A percentile compares a stretch with the other conserved stretches of the same genome.
phyloP scores from a whole-genome alignment of 1,139 yeast species.

The Yamadazyma conglobata region DNA sequence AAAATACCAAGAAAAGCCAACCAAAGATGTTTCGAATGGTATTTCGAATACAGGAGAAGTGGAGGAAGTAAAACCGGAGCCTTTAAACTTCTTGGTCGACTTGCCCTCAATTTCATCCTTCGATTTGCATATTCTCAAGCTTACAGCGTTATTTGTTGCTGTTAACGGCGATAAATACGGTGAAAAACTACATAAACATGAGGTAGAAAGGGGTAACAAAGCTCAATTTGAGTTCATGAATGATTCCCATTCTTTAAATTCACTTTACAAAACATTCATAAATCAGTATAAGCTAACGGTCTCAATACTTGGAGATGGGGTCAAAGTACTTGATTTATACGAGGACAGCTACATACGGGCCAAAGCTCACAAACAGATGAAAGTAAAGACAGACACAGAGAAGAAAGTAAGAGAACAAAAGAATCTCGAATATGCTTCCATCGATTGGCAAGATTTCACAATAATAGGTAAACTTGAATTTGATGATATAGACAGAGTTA shows the following conservation, averaged over 20 bases:
- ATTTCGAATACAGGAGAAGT: neutral
- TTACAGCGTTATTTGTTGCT: conserved; percentile 69
- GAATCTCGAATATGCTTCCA: conserved; percentile 60
- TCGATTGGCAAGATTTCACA: conserved; percentile 85
- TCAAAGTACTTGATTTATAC: conserved; percentile 31
- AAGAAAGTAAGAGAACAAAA: conserved; percentile 35
- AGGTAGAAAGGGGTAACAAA: conserved; percentile 34
- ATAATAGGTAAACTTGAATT: conserved; percentile 69
- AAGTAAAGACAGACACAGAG: conserved; percentile 20
- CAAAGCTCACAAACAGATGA: conserved; percentile 41
- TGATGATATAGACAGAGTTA: conserved; percentile 60
- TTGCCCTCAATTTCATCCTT: conserved; percentile 56
- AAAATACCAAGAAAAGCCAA: neutral
- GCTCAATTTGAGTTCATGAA: conserved; percentile 70
- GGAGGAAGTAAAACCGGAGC: conserved; percentile 7
- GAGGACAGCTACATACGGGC: conserved; percentile 57
- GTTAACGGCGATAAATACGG: conserved; percentile 49
- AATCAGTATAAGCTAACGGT: conserved; percentile 53
- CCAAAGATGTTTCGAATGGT: conserved; percentile 3
- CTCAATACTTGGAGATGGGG: conserved; percentile 12
- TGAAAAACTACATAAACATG: conserved; percentile 32
- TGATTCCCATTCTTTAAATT: conserved; percentile 57
- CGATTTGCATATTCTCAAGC: conserved; percentile 67
- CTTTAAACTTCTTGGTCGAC: conserved; percentile 45
- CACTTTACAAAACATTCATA: conserved; percentile 48